phyloP scores from a whole-genome alignment of 2,329 filamentous ascomycete species.

The Ophiosphaerella herpotricha region DNA sequence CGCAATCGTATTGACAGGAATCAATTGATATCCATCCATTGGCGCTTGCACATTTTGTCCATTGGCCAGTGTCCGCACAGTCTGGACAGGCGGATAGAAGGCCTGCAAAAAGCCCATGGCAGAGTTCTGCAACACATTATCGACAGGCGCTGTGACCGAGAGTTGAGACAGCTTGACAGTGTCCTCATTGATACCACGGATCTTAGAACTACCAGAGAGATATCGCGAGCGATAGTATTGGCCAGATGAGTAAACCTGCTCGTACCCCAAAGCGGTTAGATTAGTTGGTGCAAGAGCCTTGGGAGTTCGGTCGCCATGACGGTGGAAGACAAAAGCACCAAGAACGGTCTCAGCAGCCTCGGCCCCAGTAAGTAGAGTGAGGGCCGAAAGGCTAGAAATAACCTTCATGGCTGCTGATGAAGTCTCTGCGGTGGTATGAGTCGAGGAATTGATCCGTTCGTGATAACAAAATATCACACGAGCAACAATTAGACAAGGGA shows the following conservation, averaged over 20 bases:
- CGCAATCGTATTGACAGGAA: slow-evolving; percentile 69
- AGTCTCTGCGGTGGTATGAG: not conserved
- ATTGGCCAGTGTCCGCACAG: slow-evolving; percentile 69
- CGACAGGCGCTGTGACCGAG: slow-evolving; percentile 70
- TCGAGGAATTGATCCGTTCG: slow-evolving; percentile 1
- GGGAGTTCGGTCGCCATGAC: slow-evolving; percentile 85
- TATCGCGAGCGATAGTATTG: slow-evolving; percentile 78
- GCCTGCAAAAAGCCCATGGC: slow-evolving; percentile 82
- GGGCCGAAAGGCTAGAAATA: slow-evolving; percentile 22
- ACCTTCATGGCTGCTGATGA: slow-evolving; percentile 33
- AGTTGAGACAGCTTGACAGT: slow-evolving; percentile 73
- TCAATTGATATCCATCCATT: slow-evolving; percentile 80
- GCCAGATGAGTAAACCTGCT: slow-evolving; percentile 73
- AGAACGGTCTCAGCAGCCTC: slow-evolving; percentile 68
- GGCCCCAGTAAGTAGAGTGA: slow-evolving; percentile 32
- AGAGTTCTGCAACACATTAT: slow-evolving; percentile 79
- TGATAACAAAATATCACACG: slow-evolving; percentile 4
- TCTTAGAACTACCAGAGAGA: slow-evolving; percentile 65
- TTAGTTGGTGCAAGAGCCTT: slow-evolving; percentile 73
- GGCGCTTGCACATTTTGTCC: slow-evolving; percentile 69
- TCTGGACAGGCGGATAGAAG: slow-evolving; percentile 75
- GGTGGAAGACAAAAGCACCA: slow-evolving; percentile 84
- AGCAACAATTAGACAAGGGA: slow-evolving; percentile 4
- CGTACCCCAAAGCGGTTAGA: slow-evolving; percentile 79
- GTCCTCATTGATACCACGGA: slow-evolving; percentile 69